Evolutionary conservation across 1,284 basidiomycete species (phyloP).

Genomic region (Fomes fomentarius): DNA sequence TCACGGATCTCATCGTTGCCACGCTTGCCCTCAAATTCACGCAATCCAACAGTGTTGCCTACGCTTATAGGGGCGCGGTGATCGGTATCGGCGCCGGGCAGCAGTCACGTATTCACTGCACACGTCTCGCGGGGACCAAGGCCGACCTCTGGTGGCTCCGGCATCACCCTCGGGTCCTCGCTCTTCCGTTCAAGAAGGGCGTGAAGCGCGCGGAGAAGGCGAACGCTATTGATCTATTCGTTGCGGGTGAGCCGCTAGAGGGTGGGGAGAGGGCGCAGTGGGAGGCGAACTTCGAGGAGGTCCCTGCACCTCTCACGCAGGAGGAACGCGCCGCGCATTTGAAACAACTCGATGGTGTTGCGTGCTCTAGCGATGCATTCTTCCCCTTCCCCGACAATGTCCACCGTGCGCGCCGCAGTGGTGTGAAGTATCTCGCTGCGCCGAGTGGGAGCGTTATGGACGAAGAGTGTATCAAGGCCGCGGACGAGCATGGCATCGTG

Average conservation of each 20-base stretch:
- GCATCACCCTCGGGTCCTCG: constrained; percentile 92
- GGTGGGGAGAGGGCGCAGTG: constrained; percentile 90
- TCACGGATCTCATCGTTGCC: constrained; percentile 90
- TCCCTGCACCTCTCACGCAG: constrained; percentile 70
- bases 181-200: constrained; percentile 95
- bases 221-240: constrained; percentile 97
- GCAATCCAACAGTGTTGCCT: constrained; percentile 98
- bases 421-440: constrained; percentile 91
- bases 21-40: constrained; percentile 99
- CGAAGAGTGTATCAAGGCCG: constrained; percentile 90
- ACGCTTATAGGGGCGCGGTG: constrained; percentile 91
- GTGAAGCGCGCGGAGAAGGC: constrained; percentile 98
- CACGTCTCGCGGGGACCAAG: constrained; percentile 94
- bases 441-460: constrained; percentile 99
- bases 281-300: constrained; percentile 85
- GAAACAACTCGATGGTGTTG: constrained; percentile 77
- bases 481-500: constrained; percentile 88
- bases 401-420: constrained; percentile 89
- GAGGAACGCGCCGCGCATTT: constrained; percentile 81
- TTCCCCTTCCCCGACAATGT: constrained; percentile 99
- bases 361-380: constrained; percentile 96
- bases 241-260: constrained; percentile 88
- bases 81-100: constrained; percentile 98
- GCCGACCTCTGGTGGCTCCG: constrained; percentile 99
- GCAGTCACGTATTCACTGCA: constrained; percentile 99